Evolutionary conservation across 1,139 yeast species (phyloP), one percentile per base, ranked within the genome.

Genomic region (Lodderomyces elongisporus): DNA sequence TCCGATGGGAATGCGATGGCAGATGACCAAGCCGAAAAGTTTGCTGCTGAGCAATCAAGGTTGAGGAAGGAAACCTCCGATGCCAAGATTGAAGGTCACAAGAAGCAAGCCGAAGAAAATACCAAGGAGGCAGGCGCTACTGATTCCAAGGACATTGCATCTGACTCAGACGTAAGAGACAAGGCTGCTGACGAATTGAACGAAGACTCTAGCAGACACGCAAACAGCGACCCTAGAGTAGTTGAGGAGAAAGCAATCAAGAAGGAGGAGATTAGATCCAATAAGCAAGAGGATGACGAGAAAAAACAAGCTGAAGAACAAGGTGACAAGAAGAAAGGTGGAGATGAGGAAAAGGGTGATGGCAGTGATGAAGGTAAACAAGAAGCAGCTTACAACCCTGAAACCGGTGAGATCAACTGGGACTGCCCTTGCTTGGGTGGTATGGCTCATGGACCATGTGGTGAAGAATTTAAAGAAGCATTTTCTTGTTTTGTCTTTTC

Each of bases 371-470:
- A 42, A 32, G 35, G 25, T 2, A 48, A 52, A 27, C 65, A 60
- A 39, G 53, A 60, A 28, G 87, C 87, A 28, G 96, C 98, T 3
- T 91, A 79, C 63, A 79, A 91, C 62, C 97, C 97, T 31, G 96
- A 85, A 51, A 91, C 99, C 5, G 98, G 98, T 25, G 98, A 91
- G 59, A 93, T 93, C 62, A 91, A 93, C 77, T 93, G 99, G 99
- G 98, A 93, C 55, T 93, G 99, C 59, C 96, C 98, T n/a, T 93
- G 99, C 63, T 70, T 93, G 40, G 98, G 98, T 27, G 98, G 98
- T 33, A 91, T 91, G 97, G 97, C 98, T 28, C 73, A 88, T 44
- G 98, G 98, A 0, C 96, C 98, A 39, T 89, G 98, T 62, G 98
- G 98, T 37, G 95, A 85, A 56, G 96, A 91, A 62, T 91, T 89